Base-by-base conservation (phyloP, 2,329 filamentous ascomycete genomes). In the Alternaria solani region DNA sequence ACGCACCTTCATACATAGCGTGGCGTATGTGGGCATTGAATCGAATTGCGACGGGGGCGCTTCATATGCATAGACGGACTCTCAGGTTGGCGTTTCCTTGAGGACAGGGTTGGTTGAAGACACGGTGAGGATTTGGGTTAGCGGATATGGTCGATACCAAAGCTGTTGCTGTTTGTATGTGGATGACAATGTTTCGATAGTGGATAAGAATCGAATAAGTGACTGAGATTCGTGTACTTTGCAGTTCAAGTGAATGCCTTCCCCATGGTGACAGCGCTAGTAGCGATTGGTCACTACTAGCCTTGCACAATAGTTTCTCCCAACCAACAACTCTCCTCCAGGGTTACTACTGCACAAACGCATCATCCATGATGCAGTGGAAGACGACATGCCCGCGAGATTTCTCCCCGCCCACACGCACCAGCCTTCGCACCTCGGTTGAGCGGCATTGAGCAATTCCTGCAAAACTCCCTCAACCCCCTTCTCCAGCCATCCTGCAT, bases 1-100 rank as follows among this genome's bases (percentile, higher is more conserved):
- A 58, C 39, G 52, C 59, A 62, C 57, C 52, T 56, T 62, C 53
- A 57, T 43, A 63, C 57, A 56, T 51, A 63, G 66, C 60, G 65
- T 59, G 61, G 66, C 64, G 63, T 46, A 59, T 61, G 58, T 46
- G 52, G 60, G 51, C 47, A 47, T 59, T 46, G 59, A 47, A 57
- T 49, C 59, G 58, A 32, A 67, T 57, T 36, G 54, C 53, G 54
- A 49, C 47, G 47, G 47, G 53, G 53, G 57, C 57, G 53, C 57
- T 46, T 51, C 51, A 41, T 41, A 57, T 57, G 53, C 54, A 60
- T 60, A 60, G 53, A 60, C n/a, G 57, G 53, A 46, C 47, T 57
- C 39, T 47, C 26, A 47, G 47, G 20, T 30, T 44, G 57, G 57
- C 54, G 53, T 57, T 60, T 34, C 44, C 26, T 57, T 20, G 53